phyloP scores from a whole-genome alignment of 1,284 basidiomycete genomes.

The Pseudozyma hubeiensis region DNA sequence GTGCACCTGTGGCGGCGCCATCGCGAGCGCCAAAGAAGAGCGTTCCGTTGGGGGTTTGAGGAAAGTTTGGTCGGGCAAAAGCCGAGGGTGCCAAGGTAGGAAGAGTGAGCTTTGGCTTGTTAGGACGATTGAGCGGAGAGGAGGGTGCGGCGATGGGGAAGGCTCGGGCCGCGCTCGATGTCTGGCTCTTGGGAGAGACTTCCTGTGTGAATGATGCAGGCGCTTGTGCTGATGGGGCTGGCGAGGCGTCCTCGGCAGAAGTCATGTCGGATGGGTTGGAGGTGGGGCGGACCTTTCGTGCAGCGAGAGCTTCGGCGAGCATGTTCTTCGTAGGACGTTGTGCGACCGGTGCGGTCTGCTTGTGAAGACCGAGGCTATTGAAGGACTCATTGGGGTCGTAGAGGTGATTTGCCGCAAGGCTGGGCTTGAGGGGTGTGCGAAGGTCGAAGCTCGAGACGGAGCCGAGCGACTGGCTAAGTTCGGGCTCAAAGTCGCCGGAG shows the following conservation, averaged over 20 bases:
- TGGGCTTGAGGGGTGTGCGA: conserved; percentile 53
- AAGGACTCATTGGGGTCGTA: conserved; percentile 34
- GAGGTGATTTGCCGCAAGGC: conserved; percentile 35
- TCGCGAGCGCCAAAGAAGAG: conserved; percentile 58
- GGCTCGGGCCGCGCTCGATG: background rate
- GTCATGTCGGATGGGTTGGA: conserved; percentile 10
- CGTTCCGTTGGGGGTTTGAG: conserved; percentile 58
- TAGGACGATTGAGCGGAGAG: conserved; percentile 35
- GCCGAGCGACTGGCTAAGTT: conserved; percentile 55
- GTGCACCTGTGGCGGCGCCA: conserved; percentile 57
- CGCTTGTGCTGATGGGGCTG: conserved; percentile 6
- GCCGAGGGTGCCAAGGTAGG: conserved; percentile 33
- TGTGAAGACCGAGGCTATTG: conserved; percentile 37
- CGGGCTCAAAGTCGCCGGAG: conserved; percentile 43
- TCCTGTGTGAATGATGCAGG: conserved; percentile 2
- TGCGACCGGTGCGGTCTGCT: conserved; percentile 14
- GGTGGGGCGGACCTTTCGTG: conserved; percentile 25
- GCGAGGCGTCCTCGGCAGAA: background rate
- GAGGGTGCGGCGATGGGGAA: conserved; percentile 15
- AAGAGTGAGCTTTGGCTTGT: conserved; percentile 41
- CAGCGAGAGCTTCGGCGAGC: conserved; percentile 37
- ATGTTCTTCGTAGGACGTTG: conserved; percentile 31
- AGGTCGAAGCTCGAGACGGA: conserved; percentile 57
- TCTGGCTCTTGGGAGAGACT: conserved; percentile 29
- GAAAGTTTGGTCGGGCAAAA: conserved; percentile 47